Evolutionary conservation across 1,284 basidiomycete genomes (phyloP), one percentile per base, ranked within the genome.

Genomic region (Tranzscheliella williamsii): DNA sequence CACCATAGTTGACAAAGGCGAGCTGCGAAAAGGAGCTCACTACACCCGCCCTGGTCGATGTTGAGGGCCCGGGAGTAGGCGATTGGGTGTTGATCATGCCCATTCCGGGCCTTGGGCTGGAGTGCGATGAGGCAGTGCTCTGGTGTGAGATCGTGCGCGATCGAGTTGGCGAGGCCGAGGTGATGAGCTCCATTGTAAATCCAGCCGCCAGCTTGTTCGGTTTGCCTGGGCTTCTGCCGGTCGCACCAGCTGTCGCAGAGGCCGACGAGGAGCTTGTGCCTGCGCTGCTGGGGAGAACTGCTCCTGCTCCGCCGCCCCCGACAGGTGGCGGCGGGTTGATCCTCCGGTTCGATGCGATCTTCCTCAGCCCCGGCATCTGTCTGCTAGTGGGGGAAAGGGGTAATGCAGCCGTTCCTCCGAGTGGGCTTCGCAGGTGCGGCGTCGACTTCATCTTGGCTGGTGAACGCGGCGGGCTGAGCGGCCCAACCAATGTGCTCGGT

Each of bases 1-100:
- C 66, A 12, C 73, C 73, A 38, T 74, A 76, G 56, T 76, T 74
- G 56, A 76, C 70, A 43, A 76, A 76, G 23, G 56, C 53, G 20
- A 75, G 57, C 31, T 49, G 33, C 5, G 47, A 37, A 26, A 57
- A 46, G n/a, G 34, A 40, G 23, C 31, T 39, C 6, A 16, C 27
- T 15, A 38, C 33, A 4, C 38, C 30, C n/a, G n/a, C n/a, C n/a
- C n/a, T n/a, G n/a, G n/a, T n/a, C n/a, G n/a, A n/a, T n/a, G n/a
- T n/a, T n/a, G n/a, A n/a, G n/a, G n/a, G n/a, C n/a, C n/a, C n/a
- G n/a, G n/a, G n/a, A n/a, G n/a, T n/a, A n/a, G n/a, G n/a, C n/a
- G n/a, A n/a, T n/a, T n/a, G n/a, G n/a, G n/a, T n/a, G n/a, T n/a
- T n/a, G n/a, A n/a, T n/a, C n/a, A n/a, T n/a, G n/a, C n/a, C n/a